A percentile compares a stretch with the other conserved stretches of the same genome.
These are phyloP conservation scores for Tothia fuscella DNA, from an alignment of 2,329 filamentous ascomycete species.

Conservation along the genomic window DNA sequence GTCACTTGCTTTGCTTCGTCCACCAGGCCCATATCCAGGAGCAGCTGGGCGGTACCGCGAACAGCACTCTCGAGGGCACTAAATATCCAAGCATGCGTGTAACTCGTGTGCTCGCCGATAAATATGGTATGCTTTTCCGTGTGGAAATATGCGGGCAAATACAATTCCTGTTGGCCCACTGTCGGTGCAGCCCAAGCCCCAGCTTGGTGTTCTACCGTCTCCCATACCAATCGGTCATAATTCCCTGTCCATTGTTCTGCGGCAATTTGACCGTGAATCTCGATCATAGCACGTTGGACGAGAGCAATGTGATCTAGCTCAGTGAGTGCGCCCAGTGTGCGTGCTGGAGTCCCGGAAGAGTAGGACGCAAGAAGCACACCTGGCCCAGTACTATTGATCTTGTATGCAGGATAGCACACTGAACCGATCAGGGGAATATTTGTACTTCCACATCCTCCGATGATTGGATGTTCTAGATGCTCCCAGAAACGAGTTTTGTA, in stretches of 20 bases:
- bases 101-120: conserved; percentile 54
- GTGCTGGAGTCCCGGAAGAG: conserved; percentile 33
- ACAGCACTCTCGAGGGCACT: conserved; percentile 57
- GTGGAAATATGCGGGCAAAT: conserved; percentile 60
- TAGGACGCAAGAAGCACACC: conserved; percentile 53
- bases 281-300: conserved; percentile 52
- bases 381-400: conserved; percentile 50
- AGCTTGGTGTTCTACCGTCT: conserved; percentile 46
- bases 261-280: conserved; percentile 52
- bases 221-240: conserved; percentile 55
- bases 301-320: conserved; percentile 51
- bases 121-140: conserved; percentile 60
- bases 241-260: conserved; percentile 52
- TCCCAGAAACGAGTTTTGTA: conserved; percentile 55
- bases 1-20: conserved; percentile 56
- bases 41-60: conserved; percentile 50
- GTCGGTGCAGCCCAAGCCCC: conserved; percentile 51
- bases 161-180: conserved; percentile 55
- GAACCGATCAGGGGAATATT: conserved; percentile 50
- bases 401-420: conserved; percentile 56
- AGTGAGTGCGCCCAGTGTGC: conserved; percentile 35
- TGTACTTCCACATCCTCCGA: conserved; percentile 47
- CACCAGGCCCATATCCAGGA: conserved; percentile 53
- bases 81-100: conserved; percentile 61
- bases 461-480: conserved; percentile 42